Conservation (phyloP, 495 filamentous ascomycete genomes). For the Thozetella sp. region DNA sequence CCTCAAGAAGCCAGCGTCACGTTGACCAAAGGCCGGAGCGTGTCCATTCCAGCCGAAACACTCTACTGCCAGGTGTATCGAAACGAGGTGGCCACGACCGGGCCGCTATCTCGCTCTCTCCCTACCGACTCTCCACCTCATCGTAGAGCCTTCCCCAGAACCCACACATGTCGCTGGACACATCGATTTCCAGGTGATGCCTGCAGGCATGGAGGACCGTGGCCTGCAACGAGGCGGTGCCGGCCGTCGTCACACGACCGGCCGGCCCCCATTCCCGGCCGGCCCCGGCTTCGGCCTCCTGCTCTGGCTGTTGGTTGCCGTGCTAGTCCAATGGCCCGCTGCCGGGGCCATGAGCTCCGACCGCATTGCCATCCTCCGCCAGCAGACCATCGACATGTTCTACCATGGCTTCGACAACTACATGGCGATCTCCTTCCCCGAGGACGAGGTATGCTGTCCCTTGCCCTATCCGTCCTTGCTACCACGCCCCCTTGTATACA, state of each 20-base stretch:
- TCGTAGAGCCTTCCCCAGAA: neutral
- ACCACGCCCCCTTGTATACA: slow-evolving; percentile 8
- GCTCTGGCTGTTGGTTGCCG: slow-evolving; percentile 19
- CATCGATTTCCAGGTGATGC: neutral
- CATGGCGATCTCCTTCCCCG: slow-evolving; percentile 90
- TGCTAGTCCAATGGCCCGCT: slow-evolving; percentile 26
- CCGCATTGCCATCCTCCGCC: slow-evolving; percentile 51
- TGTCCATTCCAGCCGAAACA: too few species aligned
- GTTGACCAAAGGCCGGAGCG: too few species aligned
- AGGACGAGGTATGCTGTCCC: slow-evolving; percentile 72
- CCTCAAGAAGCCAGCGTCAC: neutral
- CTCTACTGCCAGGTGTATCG: too few species aligned
- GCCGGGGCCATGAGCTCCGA: slow-evolving; percentile 51
- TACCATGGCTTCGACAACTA: slow-evolving; percentile 98
- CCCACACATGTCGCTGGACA: neutral
- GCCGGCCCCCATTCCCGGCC: slow-evolving; percentile 14
- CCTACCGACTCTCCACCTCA: too few species aligned
- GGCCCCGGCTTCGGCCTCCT: slow-evolving; percentile 12
- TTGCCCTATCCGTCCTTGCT: slow-evolving; percentile 1
- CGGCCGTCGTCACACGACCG: slow-evolving; percentile 15
- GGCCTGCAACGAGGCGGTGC: neutral
- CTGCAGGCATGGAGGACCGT: slow-evolving; percentile 2
- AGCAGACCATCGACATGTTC: slow-evolving; percentile 89
- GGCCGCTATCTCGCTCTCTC: neutral
- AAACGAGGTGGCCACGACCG: too few species aligned